These are phyloP conservation scores for Toxicodendron radicans DNA, from an alignment of 345 rosid species.

Conservation along the genomic window DNA sequence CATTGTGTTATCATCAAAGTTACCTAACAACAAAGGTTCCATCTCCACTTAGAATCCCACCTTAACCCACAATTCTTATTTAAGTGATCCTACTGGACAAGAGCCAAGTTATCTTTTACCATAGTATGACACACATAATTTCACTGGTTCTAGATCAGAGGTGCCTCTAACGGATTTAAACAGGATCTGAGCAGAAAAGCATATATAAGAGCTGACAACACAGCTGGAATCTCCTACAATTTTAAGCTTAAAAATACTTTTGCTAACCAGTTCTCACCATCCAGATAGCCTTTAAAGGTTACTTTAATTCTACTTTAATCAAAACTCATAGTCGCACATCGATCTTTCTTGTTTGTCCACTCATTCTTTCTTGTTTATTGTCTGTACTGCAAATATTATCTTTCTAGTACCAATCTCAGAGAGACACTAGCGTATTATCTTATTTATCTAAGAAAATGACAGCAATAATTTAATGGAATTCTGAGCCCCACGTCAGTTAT, in stretches of 20 bases:
- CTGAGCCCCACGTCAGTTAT: neutral
- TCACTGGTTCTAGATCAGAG: neutral
- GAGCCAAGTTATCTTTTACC: neutral
- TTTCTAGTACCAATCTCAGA: neutral
- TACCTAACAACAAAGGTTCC: neutral
- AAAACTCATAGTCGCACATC: neutral
- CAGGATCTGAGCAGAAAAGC: neutral
- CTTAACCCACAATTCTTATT: neutral
- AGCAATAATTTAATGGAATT: neutral
- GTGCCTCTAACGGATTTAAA: slow-evolving; percentile 2
- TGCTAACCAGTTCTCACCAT: neutral
- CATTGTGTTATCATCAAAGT: neutral
- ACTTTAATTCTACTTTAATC: too few species aligned
- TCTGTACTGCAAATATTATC: neutral
- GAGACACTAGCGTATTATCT: neutral
- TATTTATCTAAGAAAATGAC: neutral
- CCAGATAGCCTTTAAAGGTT: neutral
- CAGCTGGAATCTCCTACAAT: neutral
- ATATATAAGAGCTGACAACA: neutral
- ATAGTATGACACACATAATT: neutral
- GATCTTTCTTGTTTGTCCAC: neutral
- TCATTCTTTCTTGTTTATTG: neutral
- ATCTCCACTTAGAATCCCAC: neutral
- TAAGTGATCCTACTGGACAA: neutral
- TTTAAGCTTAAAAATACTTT: neutral